Percentiles rank a stretch among this genome's conserved stretches.
Conservation (phyloP, 257 asterid species). For the Plectranthus barbatus region DNA sequence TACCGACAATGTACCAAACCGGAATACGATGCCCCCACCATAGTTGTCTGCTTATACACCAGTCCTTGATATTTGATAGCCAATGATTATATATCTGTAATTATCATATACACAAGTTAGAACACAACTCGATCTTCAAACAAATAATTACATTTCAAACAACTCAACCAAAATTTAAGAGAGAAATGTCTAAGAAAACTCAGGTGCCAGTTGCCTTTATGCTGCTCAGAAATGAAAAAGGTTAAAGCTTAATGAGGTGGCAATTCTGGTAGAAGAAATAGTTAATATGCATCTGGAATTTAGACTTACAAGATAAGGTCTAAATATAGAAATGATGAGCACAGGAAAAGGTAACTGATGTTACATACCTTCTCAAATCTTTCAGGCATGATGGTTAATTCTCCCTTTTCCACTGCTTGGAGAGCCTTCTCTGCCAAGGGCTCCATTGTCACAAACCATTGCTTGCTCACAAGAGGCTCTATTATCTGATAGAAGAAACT, state of each 20-base stretch:
- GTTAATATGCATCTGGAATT: constrained; percentile 4
- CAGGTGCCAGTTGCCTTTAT: background rate
- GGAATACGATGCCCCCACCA: constrained; percentile 99
- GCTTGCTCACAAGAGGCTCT: constrained; percentile 97
- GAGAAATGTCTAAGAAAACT: background rate
- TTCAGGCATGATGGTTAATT: constrained; percentile 80
- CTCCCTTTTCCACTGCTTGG: constrained; percentile 78
- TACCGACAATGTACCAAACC: constrained; percentile 90
- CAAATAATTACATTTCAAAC: background rate
- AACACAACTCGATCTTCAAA: background rate
- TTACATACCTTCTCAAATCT: constrained; percentile 82
- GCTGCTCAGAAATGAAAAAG: constrained; percentile 10
- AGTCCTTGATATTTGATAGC: constrained; percentile 95
- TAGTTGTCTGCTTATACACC: constrained; percentile 98
- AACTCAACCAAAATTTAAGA: background rate
- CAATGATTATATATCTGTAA: constrained; percentile 86
- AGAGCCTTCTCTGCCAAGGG: constrained; percentile 96
- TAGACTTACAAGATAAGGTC: constrained; percentile 9
- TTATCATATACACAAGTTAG: constrained; percentile 25
- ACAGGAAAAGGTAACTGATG: constrained; percentile 2
- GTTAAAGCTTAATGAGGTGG: constrained; percentile 2
- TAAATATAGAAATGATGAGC: constrained; percentile 9
- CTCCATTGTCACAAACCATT: constrained; percentile 98
- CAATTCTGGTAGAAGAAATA: constrained; percentile 1
- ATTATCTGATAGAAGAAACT: constrained; percentile 51